Conservation (phyloP, 2,329 filamentous ascomycete species). For the Claviceps sp. region DNA sequence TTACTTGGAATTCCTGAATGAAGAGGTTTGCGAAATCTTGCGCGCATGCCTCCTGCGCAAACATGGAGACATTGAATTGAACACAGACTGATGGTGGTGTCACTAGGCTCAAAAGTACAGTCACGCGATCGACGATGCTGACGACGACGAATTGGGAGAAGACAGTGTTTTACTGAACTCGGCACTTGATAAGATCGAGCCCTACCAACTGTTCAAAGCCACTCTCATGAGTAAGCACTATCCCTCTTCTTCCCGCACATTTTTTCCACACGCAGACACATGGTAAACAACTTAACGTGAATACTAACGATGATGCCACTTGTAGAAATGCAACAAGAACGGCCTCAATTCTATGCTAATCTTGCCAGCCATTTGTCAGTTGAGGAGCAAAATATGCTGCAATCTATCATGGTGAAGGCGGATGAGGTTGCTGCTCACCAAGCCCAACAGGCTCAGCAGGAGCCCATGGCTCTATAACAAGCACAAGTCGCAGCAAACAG, state of each 20-base stretch:
- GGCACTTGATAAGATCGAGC: slow-evolving; percentile 87
- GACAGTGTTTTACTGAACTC: slow-evolving; percentile 89
- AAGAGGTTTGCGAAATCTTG: slow-evolving; percentile 50
- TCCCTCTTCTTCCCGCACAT: too few species aligned
- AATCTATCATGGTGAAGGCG: slow-evolving; percentile 58
- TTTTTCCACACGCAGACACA: not conserved
- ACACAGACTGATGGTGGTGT: not conserved
- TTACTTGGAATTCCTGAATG: slow-evolving; percentile 90
- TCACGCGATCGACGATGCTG: slow-evolving; percentile 51
- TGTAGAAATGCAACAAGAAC: slow-evolving; percentile 74
- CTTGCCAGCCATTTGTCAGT: slow-evolving; percentile 65
- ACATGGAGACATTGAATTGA: not conserved
- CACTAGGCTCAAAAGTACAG: slow-evolving; percentile 69
- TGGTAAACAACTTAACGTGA: not conserved
- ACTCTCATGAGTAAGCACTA: slow-evolving; percentile 62
- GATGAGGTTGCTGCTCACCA: slow-evolving; percentile 26
- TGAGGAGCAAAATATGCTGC: slow-evolving; percentile 71
- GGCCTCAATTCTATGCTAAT: slow-evolving; percentile 75
- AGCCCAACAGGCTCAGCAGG: slow-evolving; percentile 9
- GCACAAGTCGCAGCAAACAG: slow-evolving; percentile 2
- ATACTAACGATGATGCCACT: not conserved
- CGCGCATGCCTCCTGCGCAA: not conserved
- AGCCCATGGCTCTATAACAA: slow-evolving; percentile 17
- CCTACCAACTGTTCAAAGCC: slow-evolving; percentile 77
- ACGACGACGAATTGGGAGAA: slow-evolving; percentile 81